Percentiles rank a stretch among this genome's conserved stretches.
phyloP scores from a whole-genome alignment of 2,329 filamentous ascomycete genomes.

The Colletotrichum sp. region DNA sequence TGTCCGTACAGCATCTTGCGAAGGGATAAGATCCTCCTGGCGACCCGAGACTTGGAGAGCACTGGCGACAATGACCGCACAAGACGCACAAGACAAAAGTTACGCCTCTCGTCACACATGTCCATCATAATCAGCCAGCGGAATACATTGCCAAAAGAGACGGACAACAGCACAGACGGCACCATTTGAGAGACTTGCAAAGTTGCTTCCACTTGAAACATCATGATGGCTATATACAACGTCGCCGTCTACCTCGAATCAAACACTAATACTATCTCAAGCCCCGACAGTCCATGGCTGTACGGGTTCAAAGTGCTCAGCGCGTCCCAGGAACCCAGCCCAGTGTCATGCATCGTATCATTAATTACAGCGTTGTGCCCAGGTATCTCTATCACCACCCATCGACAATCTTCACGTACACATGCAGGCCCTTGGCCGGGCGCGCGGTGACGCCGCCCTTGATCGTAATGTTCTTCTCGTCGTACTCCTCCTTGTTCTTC shows the following conservation, averaged over 20 bases:
- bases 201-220: too few species aligned
- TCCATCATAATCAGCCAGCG: too few species aligned
- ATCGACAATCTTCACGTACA: conserved; percentile 66
- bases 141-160: too few species aligned
- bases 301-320: neutral
- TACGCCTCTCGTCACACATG: too few species aligned
- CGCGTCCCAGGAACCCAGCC: neutral
- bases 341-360: neutral
- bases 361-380: neutral
- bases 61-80: too few species aligned
- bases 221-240: neutral
- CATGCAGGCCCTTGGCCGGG: conserved; percentile 74
- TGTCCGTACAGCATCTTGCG: too few species aligned
- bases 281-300: neutral
- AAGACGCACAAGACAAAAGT: too few species aligned
- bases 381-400: neutral
- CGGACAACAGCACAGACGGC: too few species aligned
- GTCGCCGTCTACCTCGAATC: neutral
- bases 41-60: too few species aligned
- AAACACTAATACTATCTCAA: neutral
- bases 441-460: conserved; percentile 74
- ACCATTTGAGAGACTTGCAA: too few species aligned
- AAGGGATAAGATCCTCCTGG: too few species aligned
- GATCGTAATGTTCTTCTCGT: conserved; percentile 70
- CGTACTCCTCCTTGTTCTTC: conserved; percentile 62